Base-by-base conservation (phyloP, 257 asterid genomes). In the Lantana camara region DNA sequence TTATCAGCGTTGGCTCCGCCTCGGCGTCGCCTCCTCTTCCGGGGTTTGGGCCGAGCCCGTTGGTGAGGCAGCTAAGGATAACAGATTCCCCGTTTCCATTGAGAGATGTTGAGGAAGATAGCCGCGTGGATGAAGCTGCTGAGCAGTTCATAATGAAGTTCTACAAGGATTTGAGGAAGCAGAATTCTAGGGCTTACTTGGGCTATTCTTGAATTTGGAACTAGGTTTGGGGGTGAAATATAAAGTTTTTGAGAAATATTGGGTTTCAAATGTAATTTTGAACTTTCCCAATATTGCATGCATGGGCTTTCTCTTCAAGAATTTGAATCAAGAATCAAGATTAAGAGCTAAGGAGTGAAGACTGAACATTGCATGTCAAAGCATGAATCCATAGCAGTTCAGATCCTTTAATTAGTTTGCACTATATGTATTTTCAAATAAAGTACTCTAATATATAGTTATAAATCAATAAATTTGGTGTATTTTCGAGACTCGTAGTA, bases 1-100 rank as follows among this genome's bases (percentile, higher is more conserved):
- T 69, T 9, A 12, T 78, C 58, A 49, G 59, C 32, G 75, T 2
- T 27, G 32, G 32, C 32, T 2, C 4, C 32, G 78, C 68, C 0
- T 14, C 68, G 21, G 76, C 85, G 0, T 88, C 96, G 0, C 96
- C 96, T 5, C 89, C 78, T 1, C 72, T 85, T 3, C 91, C 95
- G 0, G 89, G 96, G 1, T 88, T 85, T 42, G 96, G 95, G 67
- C 75, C 77, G 55, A 83, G 85, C 64, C 96, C 96, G 15, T 32
- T 75, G 78, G 93, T 85, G 68, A 74, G 89, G 76, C 87, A 80
- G 63, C 57, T 85, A 54, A 73, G 93, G 77, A 46, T 85, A 0
- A 80, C 87, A 0, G 93, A 85, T 10, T 85, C 93, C 0, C 93
- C 89, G 0, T 85, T 55, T 9, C 89, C 93, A 4, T 1, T 80